Evolutionary conservation across 257 asterid species (phyloP), one percentile per base, ranked within the genome.

Genomic region (Solanum sejunctum): DNA sequence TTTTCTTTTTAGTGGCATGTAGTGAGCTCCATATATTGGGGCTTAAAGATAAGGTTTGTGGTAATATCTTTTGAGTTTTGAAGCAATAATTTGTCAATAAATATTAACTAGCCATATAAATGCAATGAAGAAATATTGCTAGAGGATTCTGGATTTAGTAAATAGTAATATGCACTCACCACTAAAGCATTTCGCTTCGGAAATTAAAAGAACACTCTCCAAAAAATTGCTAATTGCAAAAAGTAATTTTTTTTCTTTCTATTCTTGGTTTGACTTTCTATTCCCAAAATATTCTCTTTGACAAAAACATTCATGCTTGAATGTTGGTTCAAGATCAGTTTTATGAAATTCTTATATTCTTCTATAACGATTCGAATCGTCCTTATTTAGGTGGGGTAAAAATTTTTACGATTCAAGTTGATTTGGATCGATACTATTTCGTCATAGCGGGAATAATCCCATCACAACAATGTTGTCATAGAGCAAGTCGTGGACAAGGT

Each of bases 61-160:
- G 12, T 51, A 23, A 85, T 78, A 54, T 60, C 36, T 70, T 56
- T 21, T n/a, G 49, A 52, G 45, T 55, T 67, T 84, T 52, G 82
- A 71, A 32, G 60, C 89, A 88, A 82, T 88, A 55, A 81, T 75
- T 88, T 84, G 49, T 7, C 54, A 10, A 12, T 70, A 10, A 70
- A 70, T 61, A 21, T n/a, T 56, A 10, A 10, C 26, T 56, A 56
- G 23, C 63, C 23, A 56, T 56, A 56, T 18, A 56, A 56, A 56
- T 56, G 23, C 63, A 56, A 56, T 7, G 63, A 56, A 56, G 63
- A 56, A 56, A 56, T 17, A 17, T 18, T 16, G 2, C 45, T 8
- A 5, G 45, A 41, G 45, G 45, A 41, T 41, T 41, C 36, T 32
- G 36, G 36, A 32, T 32, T 32, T 41, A 41, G 6, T 41, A 41